Percentiles rank a stretch among this genome's conserved stretches.
These are phyloP conservation scores for Bocquillonia castaneifolia DNA, from an alignment of 441 rosid species.

Conservation along the genomic window DNA sequence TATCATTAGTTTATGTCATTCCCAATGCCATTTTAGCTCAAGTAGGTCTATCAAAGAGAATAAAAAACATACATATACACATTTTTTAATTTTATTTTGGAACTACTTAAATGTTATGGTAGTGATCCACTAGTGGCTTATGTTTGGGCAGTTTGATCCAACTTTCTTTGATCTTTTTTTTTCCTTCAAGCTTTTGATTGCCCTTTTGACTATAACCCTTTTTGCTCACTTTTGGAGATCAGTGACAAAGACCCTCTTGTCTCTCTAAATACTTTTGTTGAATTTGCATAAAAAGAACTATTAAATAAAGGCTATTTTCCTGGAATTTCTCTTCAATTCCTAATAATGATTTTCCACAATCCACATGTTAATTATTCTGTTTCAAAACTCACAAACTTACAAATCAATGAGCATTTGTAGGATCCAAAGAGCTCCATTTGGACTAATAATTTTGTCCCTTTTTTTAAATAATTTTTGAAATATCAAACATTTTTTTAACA, in stretches of 20 bases:
- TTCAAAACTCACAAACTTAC: background rate
- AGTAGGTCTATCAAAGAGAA: constrained; percentile 22
- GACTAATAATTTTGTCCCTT: too few relatives aligned
- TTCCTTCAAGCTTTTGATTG: constrained; percentile 27
- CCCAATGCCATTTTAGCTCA: constrained; percentile 63
- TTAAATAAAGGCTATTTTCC: constrained; percentile 12
- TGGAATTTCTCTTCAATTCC: constrained; percentile 9
- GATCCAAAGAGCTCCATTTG: background rate
- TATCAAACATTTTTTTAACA: too few relatives aligned
- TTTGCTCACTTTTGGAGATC: constrained; percentile 26
- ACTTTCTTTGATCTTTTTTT: constrained; percentile 12
- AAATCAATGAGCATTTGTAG: background rate
- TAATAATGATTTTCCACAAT: too few relatives aligned
- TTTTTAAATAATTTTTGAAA: too few relatives aligned
- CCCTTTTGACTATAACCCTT: constrained; percentile 44
- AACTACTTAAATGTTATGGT: constrained; percentile 20
- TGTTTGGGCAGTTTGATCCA: constrained; percentile 34
- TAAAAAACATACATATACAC: background rate
- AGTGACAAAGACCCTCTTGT: constrained; percentile 23
- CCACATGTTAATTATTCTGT: too few relatives aligned
- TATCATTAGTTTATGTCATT: constrained; percentile 43
- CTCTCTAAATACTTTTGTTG: background rate
- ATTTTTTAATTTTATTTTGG: constrained; percentile 7
- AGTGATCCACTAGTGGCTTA: constrained; percentile 33
- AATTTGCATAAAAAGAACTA: constrained; percentile 7